These are phyloP conservation scores for Paecilomyces sp. DNA, from an alignment of 2,329 filamentous ascomycete species.

Conservation along the genomic window DNA sequence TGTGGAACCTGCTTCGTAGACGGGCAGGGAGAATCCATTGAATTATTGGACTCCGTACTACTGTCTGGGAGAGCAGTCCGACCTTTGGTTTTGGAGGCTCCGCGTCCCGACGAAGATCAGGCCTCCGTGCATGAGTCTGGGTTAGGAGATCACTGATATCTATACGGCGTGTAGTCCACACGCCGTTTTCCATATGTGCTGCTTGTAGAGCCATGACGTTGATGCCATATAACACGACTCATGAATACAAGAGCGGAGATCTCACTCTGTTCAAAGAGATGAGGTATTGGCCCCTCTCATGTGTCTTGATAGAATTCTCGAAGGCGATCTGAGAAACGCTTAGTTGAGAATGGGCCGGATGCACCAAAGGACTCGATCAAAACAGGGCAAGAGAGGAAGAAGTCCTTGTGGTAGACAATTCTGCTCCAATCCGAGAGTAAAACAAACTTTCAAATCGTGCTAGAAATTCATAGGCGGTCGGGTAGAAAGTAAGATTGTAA, in stretches of 20 bases:
- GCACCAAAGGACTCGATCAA: background rate
- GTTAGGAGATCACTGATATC: background rate
- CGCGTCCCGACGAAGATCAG: constrained; percentile 15
- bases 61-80: constrained; percentile 71
- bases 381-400: background rate
- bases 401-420: background rate
- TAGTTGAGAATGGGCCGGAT: background rate
- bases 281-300: background rate
- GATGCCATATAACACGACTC: background rate
- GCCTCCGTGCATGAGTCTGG: background rate
- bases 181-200: constrained; percentile 1
- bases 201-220: constrained; percentile 1
- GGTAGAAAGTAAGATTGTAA: background rate
- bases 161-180: constrained; percentile 1
- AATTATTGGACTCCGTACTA: constrained; percentile 67
- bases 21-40: constrained; percentile 75
- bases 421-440: background rate
- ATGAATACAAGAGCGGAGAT: background rate
- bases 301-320: background rate
- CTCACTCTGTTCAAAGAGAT: background rate
- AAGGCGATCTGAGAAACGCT: background rate
- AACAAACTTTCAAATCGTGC: background rate
- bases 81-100: constrained; percentile 42
- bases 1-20: constrained; percentile 60
- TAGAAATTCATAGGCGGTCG: background rate